These are phyloP conservation scores for Panicum miliaceum DNA, from an alignment of 176 grass and related monocot genomes.

Conservation along the genomic window DNA sequence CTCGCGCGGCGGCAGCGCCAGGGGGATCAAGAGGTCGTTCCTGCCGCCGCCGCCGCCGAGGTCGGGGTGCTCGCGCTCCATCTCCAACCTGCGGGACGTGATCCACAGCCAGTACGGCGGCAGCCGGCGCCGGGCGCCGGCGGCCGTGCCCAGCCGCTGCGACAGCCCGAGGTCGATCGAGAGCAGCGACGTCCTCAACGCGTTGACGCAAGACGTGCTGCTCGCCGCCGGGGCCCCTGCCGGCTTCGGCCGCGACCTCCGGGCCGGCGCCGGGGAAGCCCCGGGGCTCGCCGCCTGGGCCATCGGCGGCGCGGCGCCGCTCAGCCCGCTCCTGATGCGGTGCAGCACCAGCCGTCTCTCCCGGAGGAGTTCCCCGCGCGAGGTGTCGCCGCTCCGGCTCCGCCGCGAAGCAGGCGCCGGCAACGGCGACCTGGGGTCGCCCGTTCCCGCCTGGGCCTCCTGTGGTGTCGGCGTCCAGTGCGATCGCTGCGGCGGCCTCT, in stretches of 20 bases:
- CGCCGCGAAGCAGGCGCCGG: no score
- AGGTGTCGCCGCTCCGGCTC: slow-evolving; percentile 31
- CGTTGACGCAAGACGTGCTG: slow-evolving; percentile 60
- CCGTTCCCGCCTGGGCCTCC: slow-evolving; percentile 31
- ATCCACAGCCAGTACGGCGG: slow-evolving; percentile 26
- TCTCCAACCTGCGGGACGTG: slow-evolving; percentile 74
- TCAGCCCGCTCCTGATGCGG: slow-evolving; percentile 55
- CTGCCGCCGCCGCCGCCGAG: slow-evolving; percentile 40
- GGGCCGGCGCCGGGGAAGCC: background rate
- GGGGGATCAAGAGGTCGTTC: slow-evolving; percentile 37
- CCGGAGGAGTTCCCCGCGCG: slow-evolving; percentile 38
- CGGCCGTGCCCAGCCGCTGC: background rate
- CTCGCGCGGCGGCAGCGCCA: slow-evolving; percentile 24
- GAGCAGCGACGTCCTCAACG: slow-evolving; percentile 44
- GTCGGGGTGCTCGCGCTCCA: slow-evolving; percentile 72
- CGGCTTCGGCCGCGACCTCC: background rate
- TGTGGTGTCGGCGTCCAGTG: slow-evolving; percentile 44
- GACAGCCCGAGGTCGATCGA: slow-evolving; percentile 57
- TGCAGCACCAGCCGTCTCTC: slow-evolving; percentile 46
- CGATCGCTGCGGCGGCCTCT: slow-evolving; percentile 55
- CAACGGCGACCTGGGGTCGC: background rate
- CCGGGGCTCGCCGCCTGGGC: slow-evolving; percentile 31
- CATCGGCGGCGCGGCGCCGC: slow-evolving; percentile 31
- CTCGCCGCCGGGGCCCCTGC: slow-evolving; percentile 27
- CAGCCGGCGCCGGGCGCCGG: slow-evolving; percentile 17